Percentiles rank a stretch among this genome's conserved stretches.
phyloP scores from a whole-genome alignment of 2,329 filamentous ascomycete genomes.

The Dactylonectria estremocensis region DNA sequence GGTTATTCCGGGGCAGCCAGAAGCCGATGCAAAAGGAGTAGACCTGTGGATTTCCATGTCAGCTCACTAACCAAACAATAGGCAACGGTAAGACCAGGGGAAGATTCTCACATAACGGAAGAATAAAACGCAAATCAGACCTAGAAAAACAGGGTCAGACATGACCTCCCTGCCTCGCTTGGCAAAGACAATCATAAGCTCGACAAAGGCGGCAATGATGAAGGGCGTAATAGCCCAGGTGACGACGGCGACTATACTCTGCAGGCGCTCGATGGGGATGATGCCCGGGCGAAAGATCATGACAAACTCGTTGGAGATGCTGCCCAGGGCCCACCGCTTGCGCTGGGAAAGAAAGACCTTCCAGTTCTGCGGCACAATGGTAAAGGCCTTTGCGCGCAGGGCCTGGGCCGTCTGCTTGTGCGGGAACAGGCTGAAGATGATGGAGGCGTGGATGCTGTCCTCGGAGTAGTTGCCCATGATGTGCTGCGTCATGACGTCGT shows the following conservation, averaged over 20 bases:
- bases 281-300: slow-evolving; percentile 62
- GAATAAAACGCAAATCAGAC: slow-evolving; percentile 56
- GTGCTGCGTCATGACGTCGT: slow-evolving; percentile 63
- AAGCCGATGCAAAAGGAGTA: slow-evolving; percentile 61
- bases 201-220: slow-evolving; percentile 58
- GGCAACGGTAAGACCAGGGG: background rate
- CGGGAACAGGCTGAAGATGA: slow-evolving; percentile 63
- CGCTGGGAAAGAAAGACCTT: slow-evolving; percentile 65
- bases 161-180: slow-evolving; percentile 53
- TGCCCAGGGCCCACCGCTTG: slow-evolving; percentile 64
- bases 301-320: slow-evolving; percentile 65
- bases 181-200: slow-evolving; percentile 55
- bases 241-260: slow-evolving; percentile 62
- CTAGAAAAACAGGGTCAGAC: slow-evolving; percentile 54
- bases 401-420: slow-evolving; percentile 62
- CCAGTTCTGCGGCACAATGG: slow-evolving; percentile 61
- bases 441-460: slow-evolving; percentile 65
- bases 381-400: slow-evolving; percentile 62
- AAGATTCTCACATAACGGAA: slow-evolving; percentile 57
- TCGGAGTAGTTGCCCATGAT: slow-evolving; percentile 66
- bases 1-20: slow-evolving; percentile 58
- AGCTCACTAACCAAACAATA: slow-evolving; percentile 22
- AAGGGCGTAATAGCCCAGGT: slow-evolving; percentile 64
- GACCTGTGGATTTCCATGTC: slow-evolving; percentile 47
- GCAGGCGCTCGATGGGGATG: slow-evolving; percentile 60